Base-by-base conservation (phyloP, 1,284 basidiomycete genomes). In the Ustilago loliicola region DNA sequence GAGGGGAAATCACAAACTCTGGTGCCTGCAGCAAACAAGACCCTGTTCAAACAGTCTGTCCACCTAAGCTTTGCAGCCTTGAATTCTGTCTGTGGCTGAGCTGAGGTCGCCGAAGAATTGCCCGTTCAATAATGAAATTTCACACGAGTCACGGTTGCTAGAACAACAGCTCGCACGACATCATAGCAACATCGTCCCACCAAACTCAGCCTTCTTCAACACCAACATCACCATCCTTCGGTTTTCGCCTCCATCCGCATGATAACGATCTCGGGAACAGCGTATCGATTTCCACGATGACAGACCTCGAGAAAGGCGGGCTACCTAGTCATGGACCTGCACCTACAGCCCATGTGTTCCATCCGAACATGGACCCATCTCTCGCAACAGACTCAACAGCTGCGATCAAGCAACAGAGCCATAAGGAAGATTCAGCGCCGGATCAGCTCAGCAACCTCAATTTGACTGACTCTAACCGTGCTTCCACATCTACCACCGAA, bases 361-460 rank as follows among this genome's bases (percentile, higher is more conserved):
- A 27, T 32, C 32, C 53, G 40, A 55, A 55, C 23, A 38, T 40
- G 53, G 53, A 55, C 21, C 53, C 53, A 21, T 55, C 53, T 13
- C 23, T 40, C 27, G 53, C 53, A 11, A 40, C 32, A 25, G 53
- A 40, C 15, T 25, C 21, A 2, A 30, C 53, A 38, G n/a, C 34
- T 11, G 17, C 34, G 10, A 21, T 19, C 53, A 38, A 55, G 23
- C 3, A 55, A 7, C 34, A 27, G 10, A 17, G 13, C 21, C 32
- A 17, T 3, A 32, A 36, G 11, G 52, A 55, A 27, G 45, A 3
- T 47, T 17, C 23, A 25, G 7, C 15, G 5, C 61, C 42, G n/a
- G 21, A 52, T 1, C 23, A 42, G 23, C 63, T 56, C 23, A 62
- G 51, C 59, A 58, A 59, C 23, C 58, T 54, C 19, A 25, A n/a